phyloP scores from a whole-genome alignment of 2,329 filamentous ascomycete species.

The Exophiala alcalophila region DNA sequence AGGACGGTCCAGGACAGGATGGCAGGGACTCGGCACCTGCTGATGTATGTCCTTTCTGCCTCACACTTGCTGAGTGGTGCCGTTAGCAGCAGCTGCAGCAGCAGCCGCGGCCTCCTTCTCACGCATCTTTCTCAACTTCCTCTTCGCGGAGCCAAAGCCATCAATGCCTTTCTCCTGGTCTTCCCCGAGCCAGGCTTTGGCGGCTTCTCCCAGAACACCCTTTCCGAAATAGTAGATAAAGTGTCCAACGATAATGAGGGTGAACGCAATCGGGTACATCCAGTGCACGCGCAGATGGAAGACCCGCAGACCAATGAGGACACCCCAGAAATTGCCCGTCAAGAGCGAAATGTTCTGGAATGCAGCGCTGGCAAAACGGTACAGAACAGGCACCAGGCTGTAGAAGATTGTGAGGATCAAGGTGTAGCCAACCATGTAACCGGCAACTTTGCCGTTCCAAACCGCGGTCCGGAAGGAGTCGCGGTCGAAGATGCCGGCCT shows the following conservation, averaged over 20 bases:
- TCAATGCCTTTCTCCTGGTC: slow-evolving; percentile 78
- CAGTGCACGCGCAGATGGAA: slow-evolving; percentile 79
- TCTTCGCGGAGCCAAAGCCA: slow-evolving; percentile 81
- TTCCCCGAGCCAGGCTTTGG: slow-evolving; percentile 91
- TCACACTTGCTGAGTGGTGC: too few species aligned
- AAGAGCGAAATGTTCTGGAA: slow-evolving; percentile 96
- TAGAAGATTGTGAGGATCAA: slow-evolving; percentile 82
- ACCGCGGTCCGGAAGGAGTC: slow-evolving; percentile 61
- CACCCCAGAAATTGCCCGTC: slow-evolving; percentile 95
- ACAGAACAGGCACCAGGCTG: slow-evolving; percentile 76
- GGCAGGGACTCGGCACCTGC: too few species aligned
- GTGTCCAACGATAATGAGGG: slow-evolving; percentile 82
- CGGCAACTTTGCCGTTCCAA: slow-evolving; percentile 67
- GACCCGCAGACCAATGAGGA: slow-evolving; percentile 84
- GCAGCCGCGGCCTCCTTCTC: slow-evolving; percentile 15
- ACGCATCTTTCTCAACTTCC: slow-evolving; percentile 52
- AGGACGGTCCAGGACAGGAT: too few species aligned
- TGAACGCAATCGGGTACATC: slow-evolving; percentile 94
- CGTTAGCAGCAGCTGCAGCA: too few species aligned
- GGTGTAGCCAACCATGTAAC: slow-evolving; percentile 89
- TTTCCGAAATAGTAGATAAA: slow-evolving; percentile 84
- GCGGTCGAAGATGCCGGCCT: slow-evolving; percentile 90
- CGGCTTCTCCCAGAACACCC: slow-evolving; percentile 76
- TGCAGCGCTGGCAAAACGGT: slow-evolving; percentile 84
- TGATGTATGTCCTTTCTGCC: too few species aligned